These are phyloP conservation scores for Fusarium sp. DNA, from an alignment of 2,329 filamentous ascomycete species.

Conservation along the genomic window DNA sequence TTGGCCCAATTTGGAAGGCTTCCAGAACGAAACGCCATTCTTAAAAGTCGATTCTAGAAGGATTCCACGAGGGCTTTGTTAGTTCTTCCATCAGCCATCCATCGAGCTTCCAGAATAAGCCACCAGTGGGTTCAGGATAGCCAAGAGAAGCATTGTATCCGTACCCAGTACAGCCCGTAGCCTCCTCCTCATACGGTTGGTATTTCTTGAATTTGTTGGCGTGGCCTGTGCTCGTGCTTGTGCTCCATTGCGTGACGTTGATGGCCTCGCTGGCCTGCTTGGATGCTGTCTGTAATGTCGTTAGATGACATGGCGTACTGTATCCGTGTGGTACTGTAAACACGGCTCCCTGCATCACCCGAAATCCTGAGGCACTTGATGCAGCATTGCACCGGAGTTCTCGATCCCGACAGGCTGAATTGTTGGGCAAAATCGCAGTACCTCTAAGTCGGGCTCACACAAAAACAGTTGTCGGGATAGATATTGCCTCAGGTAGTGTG, in stretches of 20 bases:
- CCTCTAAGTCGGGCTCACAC: not conserved
- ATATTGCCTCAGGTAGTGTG: not conserved
- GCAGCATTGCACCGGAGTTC: not conserved
- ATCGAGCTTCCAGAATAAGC: conserved; percentile 24
- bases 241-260: conserved; percentile 9
- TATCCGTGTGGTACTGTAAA: not conserved
- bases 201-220: not conserved
- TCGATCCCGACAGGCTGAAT: not conserved
- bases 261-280: not conserved
- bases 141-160: conserved; percentile 12
- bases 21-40: conserved; percentile 39
- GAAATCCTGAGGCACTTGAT: not conserved
- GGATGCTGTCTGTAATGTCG: no score
- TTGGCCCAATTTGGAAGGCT: conserved; percentile 37
- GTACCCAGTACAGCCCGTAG: not conserved
- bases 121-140: not conserved
- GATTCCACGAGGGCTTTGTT: conserved; percentile 8
- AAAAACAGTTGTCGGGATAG: not conserved
- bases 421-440: not conserved
- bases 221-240: conserved; percentile 19
- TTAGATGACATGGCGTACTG: not conserved
- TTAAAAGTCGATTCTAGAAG: conserved; percentile 36
- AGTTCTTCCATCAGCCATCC: not conserved
- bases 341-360: conserved; percentile 6
- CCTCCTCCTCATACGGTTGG: not conserved